These are phyloP conservation scores for Cordyceps fumosorosea DNA, from an alignment of 2,329 filamentous ascomycete genomes.

Conservation along the genomic window DNA sequence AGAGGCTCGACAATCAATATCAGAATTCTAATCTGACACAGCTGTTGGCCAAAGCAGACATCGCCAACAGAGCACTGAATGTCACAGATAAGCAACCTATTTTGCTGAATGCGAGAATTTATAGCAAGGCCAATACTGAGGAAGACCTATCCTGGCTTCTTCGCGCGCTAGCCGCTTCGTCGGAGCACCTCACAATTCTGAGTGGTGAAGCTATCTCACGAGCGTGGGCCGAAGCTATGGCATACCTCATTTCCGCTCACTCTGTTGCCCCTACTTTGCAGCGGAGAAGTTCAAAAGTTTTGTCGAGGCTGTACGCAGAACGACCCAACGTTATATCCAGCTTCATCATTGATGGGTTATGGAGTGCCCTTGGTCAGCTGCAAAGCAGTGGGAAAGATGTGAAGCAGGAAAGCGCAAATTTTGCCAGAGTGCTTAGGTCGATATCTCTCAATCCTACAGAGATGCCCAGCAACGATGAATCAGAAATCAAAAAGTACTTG, in stretches of 20 bases:
- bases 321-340: conserved; percentile 52
- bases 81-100: conserved; percentile 80
- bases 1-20: conserved; percentile 46
- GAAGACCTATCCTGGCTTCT: conserved; percentile 76
- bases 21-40: conserved; percentile 43
- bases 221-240: conserved; percentile 77
- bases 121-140: conserved; percentile 66
- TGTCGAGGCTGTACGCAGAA: conserved; percentile 60
- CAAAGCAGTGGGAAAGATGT: conserved; percentile 71
- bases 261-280: conserved; percentile 55
- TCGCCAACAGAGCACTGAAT: conserved; percentile 59
- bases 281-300: conserved; percentile 51
- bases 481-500: conserved; percentile 42
- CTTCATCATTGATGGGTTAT: conserved; percentile 66
- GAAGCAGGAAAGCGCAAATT: conserved; percentile 57
- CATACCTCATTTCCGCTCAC: conserved; percentile 67
- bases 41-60: conserved; percentile 49
- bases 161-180: conserved; percentile 59
- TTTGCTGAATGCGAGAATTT: conserved; percentile 76
- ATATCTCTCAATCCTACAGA: conserved; percentile 57
- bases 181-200: conserved; percentile 46
- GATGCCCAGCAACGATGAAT: conserved; percentile 33
- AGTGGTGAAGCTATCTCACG: conserved; percentile 44
- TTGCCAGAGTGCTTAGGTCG: conserved; percentile 55
- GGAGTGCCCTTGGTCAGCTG: conserved; percentile 68